Conservation (phyloP, 164 flowering plant species). For the Chloranthus sessilifolius region DNA sequence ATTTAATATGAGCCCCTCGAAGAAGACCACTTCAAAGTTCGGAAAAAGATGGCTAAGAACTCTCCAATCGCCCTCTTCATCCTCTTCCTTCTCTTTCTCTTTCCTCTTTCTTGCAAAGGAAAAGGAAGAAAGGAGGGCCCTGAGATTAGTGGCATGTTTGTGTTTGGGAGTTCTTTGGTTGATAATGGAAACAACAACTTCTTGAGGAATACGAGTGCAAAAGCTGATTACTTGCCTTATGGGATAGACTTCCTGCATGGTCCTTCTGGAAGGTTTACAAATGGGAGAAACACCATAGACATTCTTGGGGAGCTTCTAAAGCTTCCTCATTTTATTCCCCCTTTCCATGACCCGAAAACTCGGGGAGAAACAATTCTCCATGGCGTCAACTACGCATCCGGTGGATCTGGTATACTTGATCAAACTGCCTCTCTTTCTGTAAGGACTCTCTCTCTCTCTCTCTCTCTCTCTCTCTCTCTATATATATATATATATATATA, state of each 20-base stretch:
- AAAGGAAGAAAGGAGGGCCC: not conserved
- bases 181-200: conserved; percentile 78
- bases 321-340: conserved; percentile 39
- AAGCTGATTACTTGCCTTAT: conserved; percentile 51
- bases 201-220: conserved; percentile 27
- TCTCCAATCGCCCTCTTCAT: not conserved
- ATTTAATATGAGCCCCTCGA: too few relatives aligned
- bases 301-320: conserved; percentile 32
- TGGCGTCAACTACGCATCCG: conserved; percentile 67
- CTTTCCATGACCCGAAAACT: conserved; percentile 39
- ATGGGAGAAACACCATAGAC: conserved; percentile 55
- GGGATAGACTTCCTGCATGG: conserved; percentile 62
- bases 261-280: conserved; percentile 59
- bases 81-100: not conserved
- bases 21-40: too few relatives aligned
- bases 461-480: conserved; percentile 4
- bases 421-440: conserved; percentile 46
- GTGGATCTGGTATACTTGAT: conserved; percentile 61
- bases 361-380: conserved; percentile 31
- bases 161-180: conserved; percentile 74
- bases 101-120: not conserved
- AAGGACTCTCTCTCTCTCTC: conserved; percentile 14
- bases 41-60: not conserved
- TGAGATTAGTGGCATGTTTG: conserved; percentile 48
- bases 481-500: too few relatives aligned